Conservation (phyloP, 2,329 filamentous ascomycete genomes). For the Lachnum nothofagi region DNA sequence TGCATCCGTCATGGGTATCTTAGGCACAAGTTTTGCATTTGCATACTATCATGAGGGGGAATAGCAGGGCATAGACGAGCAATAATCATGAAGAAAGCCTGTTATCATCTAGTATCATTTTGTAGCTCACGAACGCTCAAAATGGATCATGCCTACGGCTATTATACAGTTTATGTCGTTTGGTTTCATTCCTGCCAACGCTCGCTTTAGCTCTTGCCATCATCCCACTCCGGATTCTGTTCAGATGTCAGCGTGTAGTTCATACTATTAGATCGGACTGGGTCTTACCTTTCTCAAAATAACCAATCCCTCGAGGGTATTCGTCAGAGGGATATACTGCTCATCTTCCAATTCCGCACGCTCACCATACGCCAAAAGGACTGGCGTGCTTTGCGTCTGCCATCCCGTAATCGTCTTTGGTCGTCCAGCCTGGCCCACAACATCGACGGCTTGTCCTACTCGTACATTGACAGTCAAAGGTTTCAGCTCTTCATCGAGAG, state of each 20-base stretch:
- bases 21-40: neutral
- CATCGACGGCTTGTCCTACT: conserved; percentile 95
- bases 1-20: neutral
- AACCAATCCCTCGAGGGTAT: conserved; percentile 86
- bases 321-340: conserved; percentile 88
- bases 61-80: neutral
- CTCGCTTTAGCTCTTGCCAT: conserved; percentile 37
- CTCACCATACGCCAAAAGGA: conserved; percentile 89
- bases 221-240: conserved; percentile 53
- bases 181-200: conserved; percentile 14
- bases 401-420: conserved; percentile 99
- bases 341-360: conserved; percentile 95
- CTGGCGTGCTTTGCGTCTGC: conserved; percentile 99
- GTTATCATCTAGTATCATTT: conserved; percentile 28
- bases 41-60: neutral
- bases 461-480: conserved; percentile 93
- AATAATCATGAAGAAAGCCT: conserved; percentile 5
- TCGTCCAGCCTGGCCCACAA: conserved; percentile 91
- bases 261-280: neutral
- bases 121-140: conserved; percentile 20
- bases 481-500: conserved; percentile 88
- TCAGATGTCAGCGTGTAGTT: conserved; percentile 9
- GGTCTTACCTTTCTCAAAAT: conserved; percentile 86
- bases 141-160: conserved; percentile 26
- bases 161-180: conserved; percentile 33